phyloP scores from a whole-genome alignment of 345 rosid species.

The Camelina hispida region DNA sequence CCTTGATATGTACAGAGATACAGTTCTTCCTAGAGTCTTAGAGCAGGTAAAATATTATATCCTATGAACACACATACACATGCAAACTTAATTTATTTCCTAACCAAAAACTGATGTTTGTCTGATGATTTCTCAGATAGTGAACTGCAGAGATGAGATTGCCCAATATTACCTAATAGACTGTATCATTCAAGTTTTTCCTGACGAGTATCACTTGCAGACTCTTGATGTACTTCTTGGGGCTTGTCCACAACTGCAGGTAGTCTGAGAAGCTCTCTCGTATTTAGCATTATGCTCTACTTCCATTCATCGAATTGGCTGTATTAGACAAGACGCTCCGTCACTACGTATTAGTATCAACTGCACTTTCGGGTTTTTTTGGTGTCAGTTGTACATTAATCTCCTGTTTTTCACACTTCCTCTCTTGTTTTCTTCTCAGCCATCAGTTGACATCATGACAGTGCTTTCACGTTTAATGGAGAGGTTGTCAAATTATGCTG shows the following conservation, averaged over 20 bases:
- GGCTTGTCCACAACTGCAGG: conserved; percentile 99
- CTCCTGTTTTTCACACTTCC: conserved; percentile 29
- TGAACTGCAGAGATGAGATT: conserved; percentile 95
- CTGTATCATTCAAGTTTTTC: conserved; percentile 99
- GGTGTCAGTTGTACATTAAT: conserved; percentile 14
- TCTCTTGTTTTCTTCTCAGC: conserved; percentile 52
- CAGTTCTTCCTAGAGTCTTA: conserved; percentile 93
- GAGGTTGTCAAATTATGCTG: conserved; percentile 96
- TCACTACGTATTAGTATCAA: conserved; percentile 7
- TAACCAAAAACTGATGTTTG: conserved; percentile 3
- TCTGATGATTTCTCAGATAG: conserved; percentile 64
- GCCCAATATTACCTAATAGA: conserved; percentile 96
- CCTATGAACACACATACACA: conserved; percentile 8
- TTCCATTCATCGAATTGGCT: conserved; percentile 15
- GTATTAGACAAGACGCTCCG: conserved; percentile 15
- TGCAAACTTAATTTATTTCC: conserved; percentile 26
- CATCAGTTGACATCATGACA: conserved; percentile 95
- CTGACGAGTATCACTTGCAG: conserved; percentile 98
- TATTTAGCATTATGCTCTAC: conserved; percentile 9
- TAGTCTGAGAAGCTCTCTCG: conserved; percentile 40
- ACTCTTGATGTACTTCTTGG: conserved; percentile 92
- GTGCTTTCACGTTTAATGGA: conserved; percentile 97
- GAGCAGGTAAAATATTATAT: conserved; percentile 73
- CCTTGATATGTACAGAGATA: conserved; percentile 90
- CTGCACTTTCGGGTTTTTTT: neutral